Evolutionary conservation across 176 grass and related monocot genomes (phyloP), one percentile per base, ranked within the genome.

Genomic region (Echinochloa phyllopogon): DNA sequence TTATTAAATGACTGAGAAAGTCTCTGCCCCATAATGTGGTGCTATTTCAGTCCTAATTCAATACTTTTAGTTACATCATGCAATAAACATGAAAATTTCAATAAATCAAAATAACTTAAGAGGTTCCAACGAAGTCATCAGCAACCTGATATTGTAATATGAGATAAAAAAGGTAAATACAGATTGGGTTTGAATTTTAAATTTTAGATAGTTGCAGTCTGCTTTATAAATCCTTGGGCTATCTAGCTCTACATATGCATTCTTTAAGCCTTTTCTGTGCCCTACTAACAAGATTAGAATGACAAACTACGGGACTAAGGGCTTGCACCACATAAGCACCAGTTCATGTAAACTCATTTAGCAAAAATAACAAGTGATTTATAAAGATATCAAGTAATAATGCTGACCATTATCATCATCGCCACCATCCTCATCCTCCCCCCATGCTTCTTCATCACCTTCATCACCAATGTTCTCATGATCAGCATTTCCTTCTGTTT

Each of bases 401-500:
- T 14, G 61, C 18, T 76, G 21, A 80, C 25, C 43, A 79, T 74
- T 78, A 86, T 89, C 79, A 38, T 88, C 44, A 45, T 17, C 79
- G 50, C 10, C 50, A 5, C 17, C 82, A 75, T 76, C 65, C 4
- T 86, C 83, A 23, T 83, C 81, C 4, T 83, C 84, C 43, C 44
- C 74, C 33, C 80, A 87, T 75, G 29, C 75, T 87, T 79, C 84
- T 58, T 78, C 55, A 82, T 83, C 86, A 82, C 42, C 85, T 48
- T 87, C 89, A 89, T 94, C 68, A 60, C 62, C 62, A 0, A 20
- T 40, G 66, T 75, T 84, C 20, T 89, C 87, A 85, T 85, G 49
- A 23, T 86, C 91, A 89, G 84, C 65, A 86, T 88, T 78, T 72
- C 75, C 66, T 76, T 87, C 77, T 86, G 77, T 85, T 87, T 82